Conservation (phyloP, 495 filamentous ascomycete genomes). For the Neurospora intermedia region DNA sequence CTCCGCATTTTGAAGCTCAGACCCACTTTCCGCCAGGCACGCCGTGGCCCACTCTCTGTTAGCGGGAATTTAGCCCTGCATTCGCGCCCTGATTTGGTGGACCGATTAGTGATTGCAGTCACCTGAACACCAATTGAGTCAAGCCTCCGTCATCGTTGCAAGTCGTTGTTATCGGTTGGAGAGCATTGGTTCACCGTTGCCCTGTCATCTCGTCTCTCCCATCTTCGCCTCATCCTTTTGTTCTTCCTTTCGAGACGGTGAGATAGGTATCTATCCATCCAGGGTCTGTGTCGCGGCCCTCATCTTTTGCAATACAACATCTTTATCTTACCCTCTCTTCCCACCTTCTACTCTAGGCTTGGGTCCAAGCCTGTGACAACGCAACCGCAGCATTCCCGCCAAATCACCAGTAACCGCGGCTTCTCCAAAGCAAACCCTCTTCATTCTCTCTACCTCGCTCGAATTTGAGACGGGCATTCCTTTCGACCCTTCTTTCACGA, state of each 20-base stretch:
- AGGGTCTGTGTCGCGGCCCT: not conserved
- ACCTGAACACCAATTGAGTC: not conserved
- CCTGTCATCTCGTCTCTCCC: not conserved
- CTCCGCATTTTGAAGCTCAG: not conserved
- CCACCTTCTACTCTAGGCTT: not conserved
- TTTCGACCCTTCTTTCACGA: not conserved
- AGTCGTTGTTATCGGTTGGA: not conserved
- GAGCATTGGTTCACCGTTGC: not conserved
- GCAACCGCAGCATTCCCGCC: not conserved
- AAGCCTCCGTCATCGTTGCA: not conserved
- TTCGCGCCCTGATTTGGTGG: not conserved
- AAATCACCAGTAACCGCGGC: not conserved
- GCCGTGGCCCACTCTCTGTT: not conserved
- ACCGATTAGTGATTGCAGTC: not conserved
- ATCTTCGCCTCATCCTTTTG: not conserved
- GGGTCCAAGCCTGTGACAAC: not conserved
- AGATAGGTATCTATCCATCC: not conserved
- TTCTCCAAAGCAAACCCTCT: not conserved
- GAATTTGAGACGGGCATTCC: too few relatives aligned
- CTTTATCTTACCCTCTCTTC: not conserved
- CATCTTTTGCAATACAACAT: not conserved
- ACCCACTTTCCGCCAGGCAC: not conserved
- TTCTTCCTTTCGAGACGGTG: not conserved
- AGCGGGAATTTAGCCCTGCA: not conserved
- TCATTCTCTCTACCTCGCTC: not conserved